Evolutionary conservation across 306 rosid genomes (phyloP), one percentile per base, ranked within the genome.

Genomic region (Vigna unguiculata): DNA sequence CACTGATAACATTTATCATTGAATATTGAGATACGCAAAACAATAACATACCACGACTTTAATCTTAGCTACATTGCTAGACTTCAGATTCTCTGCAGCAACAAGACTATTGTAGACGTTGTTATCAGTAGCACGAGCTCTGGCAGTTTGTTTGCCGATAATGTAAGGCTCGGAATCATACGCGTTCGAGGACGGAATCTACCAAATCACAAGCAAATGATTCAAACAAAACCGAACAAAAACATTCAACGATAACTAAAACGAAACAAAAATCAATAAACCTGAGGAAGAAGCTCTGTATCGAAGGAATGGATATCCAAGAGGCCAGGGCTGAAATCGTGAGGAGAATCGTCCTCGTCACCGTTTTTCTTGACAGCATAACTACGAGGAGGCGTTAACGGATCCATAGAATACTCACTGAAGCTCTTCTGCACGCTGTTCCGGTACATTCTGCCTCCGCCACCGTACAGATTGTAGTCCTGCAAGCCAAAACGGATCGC

Each of bases 281-380:
- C 98, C 89, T 91, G 92, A 46, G 94, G 89, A 53, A 93, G 78
- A 79, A 93, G 90, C 83, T 90, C 93, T 0, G 98, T 90, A 79
- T 93, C 96, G 57, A 89, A 81, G 1, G 98, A 87, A 80, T 93
- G 98, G 80, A 93, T 88, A 86, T 93, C 98, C 85, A 93, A 77
- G 20, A 93, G 93, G 13, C 98, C 98, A n/a, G 98, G 98, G 78
- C 98, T 93, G 78, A 86, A 86, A 75, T 87, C 93, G 65, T 20
- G 79, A 19, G 71, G 52, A 5, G 52, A 41, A 41, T 65, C 52
- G 0, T 65, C 71, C 53, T 86, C 91, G 41, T 83, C 96, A 0
- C 86, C 87, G 41, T 61, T 84, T 81, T 80, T 90, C 52, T 41
- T 65, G 41, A 65, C 12, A 52, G 52, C 19, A 80, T 80, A 69